Percentiles rank a stretch among this genome's conserved stretches.
These are phyloP conservation scores for Trametes punicea DNA, from an alignment of 768 basidiomycete genomes.

Conservation along the genomic window DNA sequence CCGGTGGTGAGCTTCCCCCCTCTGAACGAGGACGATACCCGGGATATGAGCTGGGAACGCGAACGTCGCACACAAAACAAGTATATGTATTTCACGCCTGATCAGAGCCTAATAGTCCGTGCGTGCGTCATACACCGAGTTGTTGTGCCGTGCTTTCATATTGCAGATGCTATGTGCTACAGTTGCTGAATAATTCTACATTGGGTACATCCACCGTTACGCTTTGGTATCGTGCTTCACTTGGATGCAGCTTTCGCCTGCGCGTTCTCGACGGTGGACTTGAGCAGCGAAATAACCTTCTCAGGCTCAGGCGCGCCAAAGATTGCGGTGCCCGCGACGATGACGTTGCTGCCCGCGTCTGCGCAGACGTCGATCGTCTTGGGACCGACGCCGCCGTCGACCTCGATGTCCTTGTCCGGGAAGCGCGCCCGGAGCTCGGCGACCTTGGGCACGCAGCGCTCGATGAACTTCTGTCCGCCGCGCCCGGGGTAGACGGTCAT, in stretches of 20 bases:
- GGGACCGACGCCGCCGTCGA: slow-evolving; percentile 96
- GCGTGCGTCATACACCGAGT: background rate
- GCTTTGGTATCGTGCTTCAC: slow-evolving; percentile 3
- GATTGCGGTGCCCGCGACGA: slow-evolving; percentile 96
- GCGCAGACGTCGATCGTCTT: slow-evolving; percentile 87
- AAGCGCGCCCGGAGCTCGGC: slow-evolving; percentile 85
- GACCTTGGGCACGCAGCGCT: slow-evolving; percentile 91
- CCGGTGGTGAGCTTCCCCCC: slow-evolving; percentile 35
- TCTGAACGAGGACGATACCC: background rate
- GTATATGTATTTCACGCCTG: slow-evolving; percentile 5
- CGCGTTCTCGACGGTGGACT: slow-evolving; percentile 64
- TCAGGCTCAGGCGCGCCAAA: slow-evolving; percentile 80
- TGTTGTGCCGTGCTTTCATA: background rate
- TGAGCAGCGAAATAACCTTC: slow-evolving; percentile 70
- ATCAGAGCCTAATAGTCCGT: background rate
- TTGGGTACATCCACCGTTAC: background rate
- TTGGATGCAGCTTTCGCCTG: slow-evolving; percentile 44
- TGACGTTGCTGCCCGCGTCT: slow-evolving; percentile 96
- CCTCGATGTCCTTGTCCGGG: slow-evolving; percentile 94
- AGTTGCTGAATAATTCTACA: slow-evolving; percentile 15
- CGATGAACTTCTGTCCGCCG: slow-evolving; percentile 96
- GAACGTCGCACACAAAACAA: background rate
- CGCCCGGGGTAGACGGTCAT: slow-evolving; percentile 98
- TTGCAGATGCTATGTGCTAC: slow-evolving; percentile 13
- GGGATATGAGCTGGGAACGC: no score